A percentile compares a stretch with the other conserved stretches of the same genome.
phyloP scores from a whole-genome alignment of 176 grass and related monocot species.

The Oryza longistaminata region DNA sequence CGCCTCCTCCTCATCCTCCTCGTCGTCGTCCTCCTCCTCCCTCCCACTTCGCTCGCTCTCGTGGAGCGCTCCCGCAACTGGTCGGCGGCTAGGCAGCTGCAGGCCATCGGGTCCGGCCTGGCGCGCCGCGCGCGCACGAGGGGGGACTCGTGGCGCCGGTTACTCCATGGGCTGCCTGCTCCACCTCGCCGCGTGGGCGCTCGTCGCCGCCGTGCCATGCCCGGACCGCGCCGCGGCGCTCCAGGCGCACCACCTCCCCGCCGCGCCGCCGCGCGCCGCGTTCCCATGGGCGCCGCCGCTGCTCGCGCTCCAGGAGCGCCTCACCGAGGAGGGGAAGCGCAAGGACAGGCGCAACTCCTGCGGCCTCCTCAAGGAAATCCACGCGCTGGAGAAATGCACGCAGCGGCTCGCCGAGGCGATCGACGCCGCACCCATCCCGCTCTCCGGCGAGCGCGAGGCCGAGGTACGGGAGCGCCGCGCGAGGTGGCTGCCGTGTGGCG shows the following conservation, averaged over 20 bases:
- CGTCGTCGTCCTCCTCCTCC: constrained; percentile 35
- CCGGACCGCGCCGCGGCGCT: constrained; percentile 75
- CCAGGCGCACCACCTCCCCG: constrained; percentile 47
- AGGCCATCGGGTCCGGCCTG: constrained; percentile 66
- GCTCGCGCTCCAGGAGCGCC: constrained; percentile 67
- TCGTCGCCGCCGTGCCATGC: constrained; percentile 77
- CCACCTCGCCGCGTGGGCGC: constrained; percentile 72
- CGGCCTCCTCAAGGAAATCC: constrained; percentile 81
- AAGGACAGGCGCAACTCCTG: constrained; percentile 84
- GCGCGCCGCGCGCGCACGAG: constrained; percentile 69
- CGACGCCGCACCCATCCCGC: constrained; percentile 36
- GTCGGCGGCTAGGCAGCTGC: constrained; percentile 91
- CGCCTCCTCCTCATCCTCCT: constrained; percentile 28
- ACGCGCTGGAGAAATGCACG: constrained; percentile 59
- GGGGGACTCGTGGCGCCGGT: constrained; percentile 53
- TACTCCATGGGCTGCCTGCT: constrained; percentile 80
- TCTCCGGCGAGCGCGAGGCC: constrained; percentile 54
- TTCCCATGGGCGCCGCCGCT: constrained; percentile 76
- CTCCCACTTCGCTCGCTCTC: constrained; percentile 87
- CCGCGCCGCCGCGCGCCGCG: constrained; percentile 49
- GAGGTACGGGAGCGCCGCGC: constrained; percentile 46
- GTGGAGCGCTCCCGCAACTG: constrained; percentile 89
- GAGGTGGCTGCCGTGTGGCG: constrained; percentile 62
- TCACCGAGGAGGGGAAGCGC: constrained; percentile 78
- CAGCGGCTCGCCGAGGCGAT: constrained; percentile 68